Evolutionary conservation across 116 monocot genomes (phyloP), one percentile per base, ranked within the genome.

Genomic region (Trichopus zeylanicus): DNA sequence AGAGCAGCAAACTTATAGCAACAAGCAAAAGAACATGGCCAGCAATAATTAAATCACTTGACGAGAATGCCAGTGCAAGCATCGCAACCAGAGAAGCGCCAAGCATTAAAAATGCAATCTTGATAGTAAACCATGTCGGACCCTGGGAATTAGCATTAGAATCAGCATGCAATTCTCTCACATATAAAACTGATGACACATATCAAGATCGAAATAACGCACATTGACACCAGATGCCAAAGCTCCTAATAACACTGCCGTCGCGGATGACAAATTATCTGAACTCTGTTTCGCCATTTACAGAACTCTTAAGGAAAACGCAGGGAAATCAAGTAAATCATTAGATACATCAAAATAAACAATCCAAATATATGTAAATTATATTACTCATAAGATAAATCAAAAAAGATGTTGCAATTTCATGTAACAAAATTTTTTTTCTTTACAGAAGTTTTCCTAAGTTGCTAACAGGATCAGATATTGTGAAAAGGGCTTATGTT

Each of bases 161-260:
- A 55, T 26, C n/a, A 64, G 26, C 49, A 52, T 34, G 26, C 23
- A 16, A 31, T 49, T 30, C 16, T 20, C 24, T 39, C 16, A 22
- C 13, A 9, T 7, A 47, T 22, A 4, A 49, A 49, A 24, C 2
- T 7, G 20, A 48, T 1, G 21, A 48, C 18, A 16, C 18, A 6
- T 22, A 21, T 19, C 19, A 49, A 19, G 9, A 49, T 49, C 6
- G 60, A 34, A 25, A 61, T n/a, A 57, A 72, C 85, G 0, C 5
- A 93, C 93, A 66, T 93, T 93, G 26, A 93, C 93, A 63, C 93
- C 93, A 35, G 93, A 63, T 61, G 93, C 72, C 60, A 93, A 70
- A 63, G 93, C 93, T 62, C 93, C 93, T 70, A 89, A 34, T 62
- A 93, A 39, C 33, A 93, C 93, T 59, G 93, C 93, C 48, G 85